Conservation (phyloP, 2,329 filamentous ascomycete genomes). For the Beauveria sp. region DNA sequence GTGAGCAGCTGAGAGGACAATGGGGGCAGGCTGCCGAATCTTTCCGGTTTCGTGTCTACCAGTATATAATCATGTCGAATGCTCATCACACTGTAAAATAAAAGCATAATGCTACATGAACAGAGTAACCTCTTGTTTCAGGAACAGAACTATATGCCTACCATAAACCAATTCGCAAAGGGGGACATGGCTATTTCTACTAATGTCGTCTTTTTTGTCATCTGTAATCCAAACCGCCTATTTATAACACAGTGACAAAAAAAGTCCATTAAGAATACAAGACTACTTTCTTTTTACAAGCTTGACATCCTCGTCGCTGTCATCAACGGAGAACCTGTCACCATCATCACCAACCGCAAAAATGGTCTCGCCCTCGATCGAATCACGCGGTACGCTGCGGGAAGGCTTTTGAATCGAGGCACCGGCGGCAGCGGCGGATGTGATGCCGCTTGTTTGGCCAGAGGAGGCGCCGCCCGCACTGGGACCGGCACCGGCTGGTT, state of each 20-base stretch:
- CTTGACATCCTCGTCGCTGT: constrained; percentile 45
- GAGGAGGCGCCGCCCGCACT: not conserved
- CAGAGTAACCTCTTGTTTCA: not conserved
- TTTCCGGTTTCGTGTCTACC: not conserved
- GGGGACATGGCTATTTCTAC: not conserved
- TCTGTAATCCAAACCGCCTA: not conserved
- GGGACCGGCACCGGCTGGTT: constrained; percentile 4
- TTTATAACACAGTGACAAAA: not conserved
- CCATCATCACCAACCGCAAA: constrained; percentile 85
- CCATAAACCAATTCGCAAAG: not conserved
- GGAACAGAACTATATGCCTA: not conserved
- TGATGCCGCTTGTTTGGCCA: constrained; percentile 3
- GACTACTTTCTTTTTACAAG: constrained; percentile 41
- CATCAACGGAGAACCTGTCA: constrained; percentile 76
- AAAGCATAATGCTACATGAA: not conserved
- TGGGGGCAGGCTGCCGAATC: not conserved
- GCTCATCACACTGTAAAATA: not conserved
- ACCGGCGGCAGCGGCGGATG: not conserved
- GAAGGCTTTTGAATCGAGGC: constrained; percentile 1
- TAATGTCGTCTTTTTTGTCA: not conserved
- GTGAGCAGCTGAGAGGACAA: constrained; percentile 21
- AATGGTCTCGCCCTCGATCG: constrained; percentile 81
- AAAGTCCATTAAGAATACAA: constrained; percentile 8
- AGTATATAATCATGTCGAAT: not conserved
- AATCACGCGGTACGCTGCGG: constrained; percentile 41